Evolutionary conservation across 768 basidiomycete species (phyloP).

Genomic region (Galerina marginata): DNA sequence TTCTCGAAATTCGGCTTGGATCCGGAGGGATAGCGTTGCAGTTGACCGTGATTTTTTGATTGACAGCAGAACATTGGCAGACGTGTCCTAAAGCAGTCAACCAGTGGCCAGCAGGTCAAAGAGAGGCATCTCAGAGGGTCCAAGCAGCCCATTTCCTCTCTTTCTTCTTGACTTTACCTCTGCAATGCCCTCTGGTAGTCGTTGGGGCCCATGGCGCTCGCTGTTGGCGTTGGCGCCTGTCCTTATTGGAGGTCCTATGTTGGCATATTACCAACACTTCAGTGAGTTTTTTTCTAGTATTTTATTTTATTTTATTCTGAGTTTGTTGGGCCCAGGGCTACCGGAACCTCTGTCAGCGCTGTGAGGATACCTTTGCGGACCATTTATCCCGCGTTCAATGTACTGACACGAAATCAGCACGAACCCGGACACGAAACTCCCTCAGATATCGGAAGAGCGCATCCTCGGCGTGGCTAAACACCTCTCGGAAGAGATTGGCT

Average conservation of each 20-base stretch:
- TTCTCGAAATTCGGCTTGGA: too few species aligned
- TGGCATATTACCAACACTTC: slow-evolving; percentile 54
- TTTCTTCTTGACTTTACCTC: slow-evolving; percentile 9
- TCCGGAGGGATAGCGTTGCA: background rate
- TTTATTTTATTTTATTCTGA: background rate
- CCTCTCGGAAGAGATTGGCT: slow-evolving; percentile 88
- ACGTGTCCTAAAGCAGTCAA: slow-evolving; percentile 15
- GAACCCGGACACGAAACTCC: slow-evolving; percentile 59
- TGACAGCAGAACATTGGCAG: slow-evolving; percentile 8
- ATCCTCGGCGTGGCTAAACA: slow-evolving; percentile 68
- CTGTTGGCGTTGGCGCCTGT: slow-evolving; percentile 59
- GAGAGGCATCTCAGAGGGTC: slow-evolving; percentile 1
- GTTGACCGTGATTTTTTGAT: background rate
- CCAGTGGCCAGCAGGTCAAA: background rate
- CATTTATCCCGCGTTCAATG: background rate
- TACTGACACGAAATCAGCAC: slow-evolving; percentile 29
- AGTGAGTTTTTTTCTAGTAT: slow-evolving; percentile 38
- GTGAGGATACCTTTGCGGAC: slow-evolving; percentile 39
- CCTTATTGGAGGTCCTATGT: slow-evolving; percentile 52
- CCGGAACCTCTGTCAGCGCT: slow-evolving; percentile 59
- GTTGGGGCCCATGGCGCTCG: slow-evolving; percentile 68
- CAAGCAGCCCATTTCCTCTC: background rate
- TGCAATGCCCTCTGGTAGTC: slow-evolving; percentile 32
- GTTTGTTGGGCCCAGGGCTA: slow-evolving; percentile 44
- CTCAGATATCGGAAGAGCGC: slow-evolving; percentile 74